Evolutionary conservation across 345 rosid species (phyloP).

Genomic region (Dipteronia sinensis): DNA sequence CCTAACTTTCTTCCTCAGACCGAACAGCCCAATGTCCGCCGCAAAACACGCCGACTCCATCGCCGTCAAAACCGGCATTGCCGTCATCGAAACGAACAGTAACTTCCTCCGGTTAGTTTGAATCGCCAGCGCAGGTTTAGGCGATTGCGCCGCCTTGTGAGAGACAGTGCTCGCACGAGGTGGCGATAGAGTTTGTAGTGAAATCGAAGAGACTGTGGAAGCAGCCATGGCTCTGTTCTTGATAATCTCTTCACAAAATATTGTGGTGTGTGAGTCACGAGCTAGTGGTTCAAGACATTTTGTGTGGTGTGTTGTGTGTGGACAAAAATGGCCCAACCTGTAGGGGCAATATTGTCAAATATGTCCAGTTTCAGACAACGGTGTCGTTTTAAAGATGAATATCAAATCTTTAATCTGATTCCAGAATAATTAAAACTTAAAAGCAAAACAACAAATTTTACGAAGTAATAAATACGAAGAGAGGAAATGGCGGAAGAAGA

Average conservation of each 20-base stretch:
- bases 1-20: conserved; percentile 70
- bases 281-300: background rate
- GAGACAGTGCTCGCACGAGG: conserved; percentile 26
- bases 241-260: too few species aligned
- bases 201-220: conserved; percentile 39
- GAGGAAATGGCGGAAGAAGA: conserved; percentile 47
- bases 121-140: conserved; percentile 27
- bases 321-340: background rate
- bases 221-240: conserved; percentile 50
- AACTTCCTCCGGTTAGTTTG: conserved; percentile 53
- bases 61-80: conserved; percentile 42
- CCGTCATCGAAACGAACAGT: conserved; percentile 53
- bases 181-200: conserved; percentile 26
- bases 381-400: background rate
- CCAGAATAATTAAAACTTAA: too few species aligned
- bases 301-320: background rate
- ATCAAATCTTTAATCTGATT: too few species aligned
- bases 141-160: conserved; percentile 28
- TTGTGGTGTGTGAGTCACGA: background rate
- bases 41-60: conserved; percentile 48
- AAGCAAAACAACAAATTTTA: too few species aligned
- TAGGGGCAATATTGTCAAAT: conserved; percentile 4
- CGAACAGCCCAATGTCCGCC: conserved; percentile 69
- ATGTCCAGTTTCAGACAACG: background rate
- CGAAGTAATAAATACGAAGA: background rate